Conservation (phyloP, 23 red algal species). For the Gracilaria gracilis region DNA sequence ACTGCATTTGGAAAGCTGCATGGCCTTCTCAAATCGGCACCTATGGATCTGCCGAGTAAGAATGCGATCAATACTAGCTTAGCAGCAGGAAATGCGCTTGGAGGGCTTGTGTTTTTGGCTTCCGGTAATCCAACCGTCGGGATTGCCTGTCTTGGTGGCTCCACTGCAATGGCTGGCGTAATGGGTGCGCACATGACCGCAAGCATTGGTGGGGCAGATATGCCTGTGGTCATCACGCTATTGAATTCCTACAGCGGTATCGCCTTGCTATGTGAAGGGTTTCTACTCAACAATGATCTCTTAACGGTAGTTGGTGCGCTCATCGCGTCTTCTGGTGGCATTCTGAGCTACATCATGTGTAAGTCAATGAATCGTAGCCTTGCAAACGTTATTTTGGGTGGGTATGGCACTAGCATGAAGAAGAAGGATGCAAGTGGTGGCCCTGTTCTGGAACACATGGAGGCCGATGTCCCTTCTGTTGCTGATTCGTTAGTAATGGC, state of each 20-base stretch:
- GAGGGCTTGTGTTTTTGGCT: constrained; percentile 56
- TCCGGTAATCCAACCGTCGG: constrained; percentile 67
- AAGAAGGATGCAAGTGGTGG: constrained; percentile 50
- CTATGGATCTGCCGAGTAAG: constrained; percentile 62
- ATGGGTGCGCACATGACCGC: constrained; percentile 76
- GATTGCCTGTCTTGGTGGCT: constrained; percentile 49
- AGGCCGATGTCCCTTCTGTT: constrained; percentile 53
- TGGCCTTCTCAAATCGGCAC: constrained; percentile 55
- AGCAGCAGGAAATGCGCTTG: constrained; percentile 53
- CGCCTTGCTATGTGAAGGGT: constrained; percentile 74
- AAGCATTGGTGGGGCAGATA: constrained; percentile 76
- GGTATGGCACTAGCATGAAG: constrained; percentile 69
- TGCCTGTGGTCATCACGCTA: constrained; percentile 78
- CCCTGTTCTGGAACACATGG: constrained; percentile 52
- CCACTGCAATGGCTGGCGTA: constrained; percentile 74
- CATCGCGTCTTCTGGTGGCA: constrained; percentile 72
- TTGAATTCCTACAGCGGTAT: constrained; percentile 77
- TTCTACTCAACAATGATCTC: constrained; percentile 80
- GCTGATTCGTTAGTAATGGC: constrained; percentile 57
- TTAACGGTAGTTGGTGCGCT: constrained; percentile 73
- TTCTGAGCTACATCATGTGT: constrained; percentile 82
- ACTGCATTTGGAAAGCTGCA: constrained; percentile 82
- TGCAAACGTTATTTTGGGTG: constrained; percentile 74
- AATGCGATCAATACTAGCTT: constrained; percentile 69
- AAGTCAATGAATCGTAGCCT: constrained; percentile 80